Percentiles rank a stretch among this genome's conserved stretches.
Conservation (phyloP, 176 grass and related monocot species). For the Carex myosuroides region DNA sequence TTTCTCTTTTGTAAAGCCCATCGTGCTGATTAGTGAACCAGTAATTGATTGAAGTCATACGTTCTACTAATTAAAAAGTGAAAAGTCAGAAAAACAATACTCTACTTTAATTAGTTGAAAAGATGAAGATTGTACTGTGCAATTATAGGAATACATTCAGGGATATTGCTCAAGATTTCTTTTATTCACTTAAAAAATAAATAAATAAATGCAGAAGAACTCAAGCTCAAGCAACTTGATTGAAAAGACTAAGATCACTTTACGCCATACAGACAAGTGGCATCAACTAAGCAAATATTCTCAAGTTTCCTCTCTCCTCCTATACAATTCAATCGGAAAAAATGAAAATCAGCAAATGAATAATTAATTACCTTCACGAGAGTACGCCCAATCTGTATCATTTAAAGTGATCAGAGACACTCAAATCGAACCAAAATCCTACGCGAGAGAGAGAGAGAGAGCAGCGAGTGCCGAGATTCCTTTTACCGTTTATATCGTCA, state of each 20-base stretch:
- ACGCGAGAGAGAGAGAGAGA: background rate
- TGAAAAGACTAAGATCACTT: background rate
- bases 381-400: background rate
- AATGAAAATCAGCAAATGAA: background rate
- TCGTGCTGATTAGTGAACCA: background rate
- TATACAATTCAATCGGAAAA: background rate
- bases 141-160: background rate
- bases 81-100: background rate
- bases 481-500: background rate
- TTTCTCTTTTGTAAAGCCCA: background rate
- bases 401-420: background rate
- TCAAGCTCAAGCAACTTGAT: background rate
- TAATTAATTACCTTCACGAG: background rate
- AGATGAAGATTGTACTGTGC: background rate
- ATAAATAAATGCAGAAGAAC: background rate
- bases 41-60: background rate
- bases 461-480: background rate
- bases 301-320: background rate
- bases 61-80: background rate
- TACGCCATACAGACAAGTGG: constrained; percentile 12
- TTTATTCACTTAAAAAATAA: background rate
- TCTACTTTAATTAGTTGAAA: background rate
- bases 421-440: constrained; percentile 1
- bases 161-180: background rate
- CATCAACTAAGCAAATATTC: background rate